Base-by-base conservation (phyloP, 2,329 filamentous ascomycete species). In the Xylaria sp. region DNA sequence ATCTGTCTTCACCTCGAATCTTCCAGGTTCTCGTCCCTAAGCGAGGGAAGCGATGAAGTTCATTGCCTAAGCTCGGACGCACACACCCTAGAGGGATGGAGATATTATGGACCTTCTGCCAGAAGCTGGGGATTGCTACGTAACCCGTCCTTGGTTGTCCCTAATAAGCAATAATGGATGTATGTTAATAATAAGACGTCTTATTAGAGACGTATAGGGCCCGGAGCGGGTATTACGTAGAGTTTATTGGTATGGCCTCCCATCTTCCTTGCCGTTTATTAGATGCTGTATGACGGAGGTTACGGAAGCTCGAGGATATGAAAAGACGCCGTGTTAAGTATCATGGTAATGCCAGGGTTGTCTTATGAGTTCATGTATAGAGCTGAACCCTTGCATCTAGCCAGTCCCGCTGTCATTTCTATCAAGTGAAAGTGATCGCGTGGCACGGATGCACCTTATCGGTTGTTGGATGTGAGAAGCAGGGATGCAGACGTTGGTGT, bases 251-350 rank as follows among this genome's bases (percentile, higher is more conserved):
- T 10, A 28, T 28, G n/a, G 23, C 20, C 10, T 9, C 31, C 56
- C 25, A 18, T 25, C 25, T 31, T 57, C 33, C 39, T 20, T 55
- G 18, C 20, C 57, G 15, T 55, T 62, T 31, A 62, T 66, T 56
- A 66, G 46, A 63, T 63, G 46, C 64, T 67, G 64, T 67, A 67
- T 43, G 52, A 49, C 64, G 64, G 64, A 67, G 52, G 52, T 52
- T 28, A 25, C 55, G 55, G 55, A 41, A 41, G 62, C n/a, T 39
- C 10, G 43, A 36, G 54, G 43, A 51, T 48, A 48, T 36, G 52
- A 48, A 48, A 18, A 39, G 9, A n/a, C 48, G 25, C 46, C 58
- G 58, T 41, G 39, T 20, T 62, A 46, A 60, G 54, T 63, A 25
- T 20, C 58, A 63, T 61, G 59, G 31, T 36, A 41, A 51, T 62